phyloP scores from a whole-genome alignment of 345 rosid species.

The Aquilaria yunnanensis region DNA sequence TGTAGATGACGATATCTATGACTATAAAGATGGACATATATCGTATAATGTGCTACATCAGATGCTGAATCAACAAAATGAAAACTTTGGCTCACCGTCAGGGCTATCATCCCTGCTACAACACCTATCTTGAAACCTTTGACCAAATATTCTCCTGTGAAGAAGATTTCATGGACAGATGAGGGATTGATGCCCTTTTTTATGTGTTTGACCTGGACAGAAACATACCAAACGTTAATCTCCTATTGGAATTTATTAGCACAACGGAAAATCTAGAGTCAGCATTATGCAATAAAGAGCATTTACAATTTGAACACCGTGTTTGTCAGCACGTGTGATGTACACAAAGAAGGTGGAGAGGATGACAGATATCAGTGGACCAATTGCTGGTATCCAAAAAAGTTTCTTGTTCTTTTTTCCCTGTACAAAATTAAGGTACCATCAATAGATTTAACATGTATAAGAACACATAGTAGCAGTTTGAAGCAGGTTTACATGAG shows the following conservation, averaged over 20 bases:
- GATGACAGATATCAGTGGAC: slow-evolving; percentile 67
- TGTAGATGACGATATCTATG: too few relatives aligned
- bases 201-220: slow-evolving; percentile 57
- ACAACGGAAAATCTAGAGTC: neutral
- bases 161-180: slow-evolving; percentile 49
- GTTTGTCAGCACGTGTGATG: slow-evolving; percentile 70
- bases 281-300: neutral
- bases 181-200: slow-evolving; percentile 80
- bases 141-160: slow-evolving; percentile 48
- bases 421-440: slow-evolving; percentile 27
- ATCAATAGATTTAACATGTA: neutral
- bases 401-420: slow-evolving; percentile 74
- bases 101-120: slow-evolving; percentile 79
- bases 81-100: slow-evolving; percentile 44
- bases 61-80: neutral
- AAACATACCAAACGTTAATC: neutral
- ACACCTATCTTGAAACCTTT: slow-evolving; percentile 77
- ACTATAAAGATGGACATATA: too few relatives aligned
- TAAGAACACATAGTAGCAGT: neutral
- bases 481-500: neutral
- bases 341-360: slow-evolving; percentile 76
- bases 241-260: neutral
- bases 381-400: slow-evolving; percentile 90
- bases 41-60: neutral
- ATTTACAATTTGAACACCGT: slow-evolving; percentile 77